phyloP scores from a whole-genome alignment of 805 yeast genomes.

The Suhomyces tanzawaensis region DNA sequence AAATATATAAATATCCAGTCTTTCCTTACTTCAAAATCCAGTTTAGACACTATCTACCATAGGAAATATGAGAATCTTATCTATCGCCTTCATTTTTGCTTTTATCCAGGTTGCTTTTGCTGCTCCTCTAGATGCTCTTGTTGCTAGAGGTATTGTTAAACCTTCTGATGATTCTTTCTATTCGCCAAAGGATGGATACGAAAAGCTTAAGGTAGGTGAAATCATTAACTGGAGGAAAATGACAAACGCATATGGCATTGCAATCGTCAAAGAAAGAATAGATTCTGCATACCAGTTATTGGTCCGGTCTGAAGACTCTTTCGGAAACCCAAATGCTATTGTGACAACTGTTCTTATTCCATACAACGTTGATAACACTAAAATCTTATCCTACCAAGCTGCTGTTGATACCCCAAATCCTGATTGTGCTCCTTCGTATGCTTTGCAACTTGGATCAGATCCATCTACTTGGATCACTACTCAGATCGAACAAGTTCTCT shows the following conservation, averaged over 20 bases:
- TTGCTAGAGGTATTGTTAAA: too few species aligned
- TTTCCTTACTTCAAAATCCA: too few species aligned
- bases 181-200: constrained; percentile 15
- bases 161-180: constrained; percentile 14
- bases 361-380: constrained; percentile 22
- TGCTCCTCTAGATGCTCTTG: too few species aligned
- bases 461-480: neutral
- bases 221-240: constrained; percentile 11
- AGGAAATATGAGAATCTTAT: too few species aligned
- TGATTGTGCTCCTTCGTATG: constrained; percentile 29
- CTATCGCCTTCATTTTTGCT: too few species aligned
- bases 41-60: too few species aligned
- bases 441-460: constrained; percentile 13
- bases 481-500: neutral
- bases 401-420: constrained; percentile 27
- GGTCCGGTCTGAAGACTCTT: constrained; percentile 17
- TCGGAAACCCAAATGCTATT: constrained; percentile 25
- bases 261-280: constrained; percentile 8
- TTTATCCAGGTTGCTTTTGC: too few species aligned
- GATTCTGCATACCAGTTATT: constrained; percentile 13
- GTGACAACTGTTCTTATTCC: constrained; percentile 31
- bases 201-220: constrained; percentile 11
- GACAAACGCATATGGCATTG: constrained; percentile 11
- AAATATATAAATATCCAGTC: too few species aligned
- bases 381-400: constrained; percentile 26